Evolutionary conservation across 2,329 filamentous ascomycete genomes (phyloP).

Genomic region (Orbilia quercus): DNA sequence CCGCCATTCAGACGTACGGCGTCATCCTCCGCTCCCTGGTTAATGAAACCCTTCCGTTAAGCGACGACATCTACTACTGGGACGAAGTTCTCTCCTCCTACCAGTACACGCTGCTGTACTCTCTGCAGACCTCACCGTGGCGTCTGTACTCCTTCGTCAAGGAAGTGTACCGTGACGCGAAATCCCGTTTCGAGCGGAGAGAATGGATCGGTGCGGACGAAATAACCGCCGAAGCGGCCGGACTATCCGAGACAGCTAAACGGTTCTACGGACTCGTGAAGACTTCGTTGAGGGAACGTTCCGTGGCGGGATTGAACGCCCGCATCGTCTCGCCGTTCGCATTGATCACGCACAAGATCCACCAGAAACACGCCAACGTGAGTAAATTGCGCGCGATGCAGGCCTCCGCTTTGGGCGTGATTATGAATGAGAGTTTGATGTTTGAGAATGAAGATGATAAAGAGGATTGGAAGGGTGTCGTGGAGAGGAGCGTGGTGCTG

Average conservation of each 20-base stretch:
- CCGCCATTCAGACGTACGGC: conserved; percentile 89
- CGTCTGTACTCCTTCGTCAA: conserved; percentile 77
- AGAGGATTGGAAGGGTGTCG: conserved; percentile 76
- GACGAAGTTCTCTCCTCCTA: conserved; percentile 85
- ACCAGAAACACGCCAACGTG: conserved; percentile 77
- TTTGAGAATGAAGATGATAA: conserved; percentile 71
- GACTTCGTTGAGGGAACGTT: conserved; percentile 78
- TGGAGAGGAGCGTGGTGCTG: conserved; percentile 82
- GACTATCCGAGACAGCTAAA: conserved; percentile 60
- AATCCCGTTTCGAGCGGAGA: conserved; percentile 31
- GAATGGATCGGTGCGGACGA: conserved; percentile 33
- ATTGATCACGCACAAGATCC: conserved; percentile 77
- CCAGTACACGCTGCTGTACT: conserved; percentile 81
- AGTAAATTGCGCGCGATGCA: conserved; percentile 80
- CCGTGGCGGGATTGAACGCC: conserved; percentile 76
- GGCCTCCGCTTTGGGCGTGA: conserved; percentile 84
- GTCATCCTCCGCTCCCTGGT: conserved; percentile 79
- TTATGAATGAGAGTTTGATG: conserved; percentile 85
- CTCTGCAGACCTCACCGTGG: conserved; percentile 83
- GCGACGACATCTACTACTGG: conserved; percentile 95
- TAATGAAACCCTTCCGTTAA: conserved; percentile 83
- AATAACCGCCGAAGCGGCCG: conserved; percentile 33
- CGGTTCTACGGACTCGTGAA: conserved; percentile 84
- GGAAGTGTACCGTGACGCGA: conserved; percentile 74
- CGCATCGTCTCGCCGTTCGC: conserved; percentile 82